Base-by-base conservation (phyloP, 441 rosid species). In the Pelargonium australe region DNA sequence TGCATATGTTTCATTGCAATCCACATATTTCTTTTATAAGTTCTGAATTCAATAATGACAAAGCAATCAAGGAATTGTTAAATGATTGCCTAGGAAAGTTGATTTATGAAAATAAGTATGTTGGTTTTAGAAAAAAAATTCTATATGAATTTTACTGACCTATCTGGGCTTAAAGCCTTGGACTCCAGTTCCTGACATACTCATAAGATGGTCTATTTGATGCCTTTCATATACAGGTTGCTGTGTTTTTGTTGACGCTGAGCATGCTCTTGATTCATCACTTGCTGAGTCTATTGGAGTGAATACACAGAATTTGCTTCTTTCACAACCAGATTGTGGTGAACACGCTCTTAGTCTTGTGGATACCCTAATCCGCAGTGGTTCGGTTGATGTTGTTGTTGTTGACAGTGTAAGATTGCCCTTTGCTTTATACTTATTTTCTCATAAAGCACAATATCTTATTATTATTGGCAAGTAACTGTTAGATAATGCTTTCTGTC, bases 301-400 rank as follows among this genome's bases (percentile, higher is more conserved):
- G 43, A 84, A 87, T 70, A 95, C 99, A 8, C 87, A 90, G 74
- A 90, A 91, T 65, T 87, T 95, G 70, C 97, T 95, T 73, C 88
- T 95, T 43, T 89, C 97, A 0, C 99, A 95, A 74, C 99, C 99
- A 72, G 97, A 91, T 79, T 90, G 90, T 77, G 97, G 99, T 1
- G 99, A 95, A 76, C 97, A 95, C 72, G 99, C 97, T 25, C 92
- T 95, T 12, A 84, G 97, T 81, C 91, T 90, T 71, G 99, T 95
- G 61, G 99, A 95, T 73, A 95, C 92, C 67, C 82, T 95, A 43
- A 86, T 91, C 28, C 82, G 97, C 73, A 91, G 97, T 85, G 97
- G 97, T 75, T 95, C 97, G 2, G 91, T 94, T 72, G 99, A 91
- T 80, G 96, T 91, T 60, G 88, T 95, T 31, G 97, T 95, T 66